Evolutionary conservation across 2,329 filamentous ascomycete genomes (phyloP), one percentile per base, ranked within the genome.

Genomic region (Penicillium vulpinum): DNA sequence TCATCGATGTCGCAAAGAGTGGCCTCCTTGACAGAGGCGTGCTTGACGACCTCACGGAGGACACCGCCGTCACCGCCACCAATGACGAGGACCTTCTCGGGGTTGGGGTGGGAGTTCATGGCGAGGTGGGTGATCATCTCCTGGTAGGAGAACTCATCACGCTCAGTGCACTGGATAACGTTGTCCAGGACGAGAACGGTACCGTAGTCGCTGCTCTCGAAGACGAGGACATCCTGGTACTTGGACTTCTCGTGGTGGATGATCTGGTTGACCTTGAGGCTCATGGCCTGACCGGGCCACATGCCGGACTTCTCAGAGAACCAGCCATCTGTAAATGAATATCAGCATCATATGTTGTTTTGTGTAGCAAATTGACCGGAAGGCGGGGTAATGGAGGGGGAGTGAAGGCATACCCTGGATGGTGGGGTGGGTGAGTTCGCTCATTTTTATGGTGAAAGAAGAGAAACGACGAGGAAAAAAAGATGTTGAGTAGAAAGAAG

Each of bases 211-310:
- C 89, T 96, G 69, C 91, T 96, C 84, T 99, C 90, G 83, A 99
- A 99, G 83, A 97, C 91, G 71, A 99, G 88, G 65, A 99, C 93
- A 75, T 99, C 94, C 81, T 99, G 94, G 83, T 97, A 99, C 83
- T 96, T 83, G 84, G 90, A 94, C 87, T 97, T 97, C 83, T 99
- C 94, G 83, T 97, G 93, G 85, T 97, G 92, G 62, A 99, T 84
- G 73, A 99, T 88, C 83, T 97, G 91, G 78, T 99, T 93, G 79
- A 99, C 94, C 80, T 90, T 92, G 75, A 96, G 88, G 68, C 90
- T 97, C 93, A 97, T 97, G 76, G 94, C 94, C 83, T 97, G 94
- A 77, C 94, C 91, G 62, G 94, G 93, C 94, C 94, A 99, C 93
- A 99, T 97, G 75, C 94, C 83, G 69, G 90, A 96, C 81, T 96